Percentiles rank a stretch among this genome's conserved stretches.
Conservation (phyloP, 2,329 filamentous ascomycete species). For the Pseudocercospora cruenta region DNA sequence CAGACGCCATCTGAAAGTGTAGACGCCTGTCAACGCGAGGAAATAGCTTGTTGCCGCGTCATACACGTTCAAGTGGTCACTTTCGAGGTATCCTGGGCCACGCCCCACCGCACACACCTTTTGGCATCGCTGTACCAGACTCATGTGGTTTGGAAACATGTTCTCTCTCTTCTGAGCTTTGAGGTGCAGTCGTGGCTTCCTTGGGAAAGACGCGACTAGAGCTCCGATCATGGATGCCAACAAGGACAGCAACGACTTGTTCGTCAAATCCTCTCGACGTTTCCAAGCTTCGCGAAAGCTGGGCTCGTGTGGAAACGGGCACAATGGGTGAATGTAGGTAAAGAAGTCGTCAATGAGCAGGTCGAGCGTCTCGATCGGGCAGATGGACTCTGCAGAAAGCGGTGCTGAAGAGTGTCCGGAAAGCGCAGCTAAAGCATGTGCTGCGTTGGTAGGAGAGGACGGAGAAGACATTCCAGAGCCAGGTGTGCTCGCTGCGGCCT, state of each 20-base stretch:
- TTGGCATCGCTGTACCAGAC: conserved; percentile 71
- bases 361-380: conserved; percentile 68
- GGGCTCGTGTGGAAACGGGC: conserved; percentile 77
- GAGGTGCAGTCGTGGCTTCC: conserved; percentile 70
- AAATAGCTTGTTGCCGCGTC: conserved; percentile 78
- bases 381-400: conserved; percentile 69
- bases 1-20: conserved; percentile 69
- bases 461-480: conserved; percentile 49
- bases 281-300: conserved; percentile 72
- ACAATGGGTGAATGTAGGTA: conserved; percentile 76
- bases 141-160: conserved; percentile 69
- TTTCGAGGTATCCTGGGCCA: conserved; percentile 61
- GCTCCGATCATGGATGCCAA: conserved; percentile 74
- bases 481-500: conserved; percentile 40
- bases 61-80: conserved; percentile 58
- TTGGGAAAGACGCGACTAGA: conserved; percentile 75
- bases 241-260: conserved; percentile 69
- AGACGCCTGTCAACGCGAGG: conserved; percentile 66
- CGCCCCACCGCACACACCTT: conserved; percentile 70
- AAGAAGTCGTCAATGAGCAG: conserved; percentile 80
- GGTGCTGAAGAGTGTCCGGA: conserved; percentile 49
- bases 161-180: conserved; percentile 67
- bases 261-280: conserved; percentile 67
- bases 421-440: conserved; percentile 56
- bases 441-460: conserved; percentile 57